Percentiles rank a stretch among this genome's conserved stretches.
phyloP scores from a whole-genome alignment of 345 rosid species.

The Rhodamnia rubescens region DNA sequence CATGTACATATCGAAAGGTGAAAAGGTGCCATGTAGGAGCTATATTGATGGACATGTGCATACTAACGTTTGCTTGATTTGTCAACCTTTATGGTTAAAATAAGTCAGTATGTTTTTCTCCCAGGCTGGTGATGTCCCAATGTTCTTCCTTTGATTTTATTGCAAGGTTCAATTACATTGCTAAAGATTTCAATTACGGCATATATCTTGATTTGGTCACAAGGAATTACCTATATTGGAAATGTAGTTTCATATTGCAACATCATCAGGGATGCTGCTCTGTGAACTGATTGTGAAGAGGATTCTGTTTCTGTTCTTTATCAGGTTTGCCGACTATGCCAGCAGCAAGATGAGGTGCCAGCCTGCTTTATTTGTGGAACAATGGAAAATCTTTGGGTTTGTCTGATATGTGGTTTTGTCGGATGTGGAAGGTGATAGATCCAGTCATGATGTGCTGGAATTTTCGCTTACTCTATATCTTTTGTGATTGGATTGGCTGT shows the following conservation, averaged over 20 bases:
- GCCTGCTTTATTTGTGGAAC: slow-evolving; percentile 78
- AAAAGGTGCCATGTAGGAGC: neutral
- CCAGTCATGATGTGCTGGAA: neutral
- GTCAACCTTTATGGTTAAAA: neutral
- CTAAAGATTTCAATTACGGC: neutral
- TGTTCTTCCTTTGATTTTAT: neutral
- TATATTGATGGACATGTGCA: neutral
- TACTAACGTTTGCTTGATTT: neutral
- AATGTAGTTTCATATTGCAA: neutral
- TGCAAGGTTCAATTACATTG: neutral
- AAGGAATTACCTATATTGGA: neutral
- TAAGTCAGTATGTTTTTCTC: neutral
- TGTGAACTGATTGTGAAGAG: neutral
- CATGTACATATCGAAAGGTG: neutral
- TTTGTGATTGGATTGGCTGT: neutral
- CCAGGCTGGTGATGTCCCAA: neutral
- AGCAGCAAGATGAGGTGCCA: slow-evolving; percentile 73
- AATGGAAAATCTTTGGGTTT: slow-evolving; percentile 76
- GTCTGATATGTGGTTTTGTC: slow-evolving; percentile 84
- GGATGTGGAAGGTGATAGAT: slow-evolving; percentile 87
- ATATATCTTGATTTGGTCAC: neutral
- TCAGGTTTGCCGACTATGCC: slow-evolving; percentile 86
- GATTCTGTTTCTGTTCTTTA: neutral
- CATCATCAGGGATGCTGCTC: neutral
- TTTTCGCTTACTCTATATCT: neutral